Percentiles rank a stretch among this genome's conserved stretches.
Evolutionary conservation across 352 stramenopile genomes (phyloP).

Genomic region (Globisporangium echinulatum): DNA sequence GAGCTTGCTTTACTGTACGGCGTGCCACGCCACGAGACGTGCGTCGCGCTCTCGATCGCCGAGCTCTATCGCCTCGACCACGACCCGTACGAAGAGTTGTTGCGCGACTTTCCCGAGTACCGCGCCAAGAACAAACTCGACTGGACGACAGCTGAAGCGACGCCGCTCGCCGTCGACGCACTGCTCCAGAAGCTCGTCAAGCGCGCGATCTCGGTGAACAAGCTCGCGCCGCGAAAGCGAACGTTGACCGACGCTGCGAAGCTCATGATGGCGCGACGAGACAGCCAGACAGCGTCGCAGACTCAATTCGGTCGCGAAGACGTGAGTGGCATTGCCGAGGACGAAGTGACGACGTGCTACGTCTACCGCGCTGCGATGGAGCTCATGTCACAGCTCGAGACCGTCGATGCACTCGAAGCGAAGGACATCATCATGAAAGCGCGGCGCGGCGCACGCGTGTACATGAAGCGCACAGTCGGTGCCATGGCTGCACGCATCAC

Average conservation of each 20-base stretch:
- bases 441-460: conserved; percentile 27
- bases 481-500: conserved; percentile 4
- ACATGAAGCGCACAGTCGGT: conserved; percentile 10
- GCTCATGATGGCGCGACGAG: neutral
- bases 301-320: neutral
- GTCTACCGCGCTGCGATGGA: conserved; percentile 50
- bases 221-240: neutral
- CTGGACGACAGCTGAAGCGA: conserved; percentile 34
- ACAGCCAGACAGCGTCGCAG: neutral
- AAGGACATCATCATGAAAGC: conserved; percentile 41
- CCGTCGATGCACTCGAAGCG: conserved; percentile 39
- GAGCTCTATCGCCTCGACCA: conserved; percentile 71
- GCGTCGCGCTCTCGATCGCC: conserved; percentile 39
- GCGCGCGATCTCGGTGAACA: neutral
- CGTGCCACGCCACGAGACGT: conserved; percentile 57
- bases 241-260: neutral
- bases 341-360: conserved; percentile 35
- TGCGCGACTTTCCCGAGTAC: conserved; percentile 69
- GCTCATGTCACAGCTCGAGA: conserved; percentile 30
- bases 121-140: conserved; percentile 38
- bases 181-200: conserved; percentile 15
- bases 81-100: conserved; percentile 45
- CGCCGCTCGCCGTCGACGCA: conserved; percentile 13
- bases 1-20: conserved; percentile 63
- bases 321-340: conserved; percentile 25